Evolutionary conservation across 2,329 filamentous ascomycete species (phyloP), one percentile per base, ranked within the genome.

Genomic region (Fusarium keratoplasticum): DNA sequence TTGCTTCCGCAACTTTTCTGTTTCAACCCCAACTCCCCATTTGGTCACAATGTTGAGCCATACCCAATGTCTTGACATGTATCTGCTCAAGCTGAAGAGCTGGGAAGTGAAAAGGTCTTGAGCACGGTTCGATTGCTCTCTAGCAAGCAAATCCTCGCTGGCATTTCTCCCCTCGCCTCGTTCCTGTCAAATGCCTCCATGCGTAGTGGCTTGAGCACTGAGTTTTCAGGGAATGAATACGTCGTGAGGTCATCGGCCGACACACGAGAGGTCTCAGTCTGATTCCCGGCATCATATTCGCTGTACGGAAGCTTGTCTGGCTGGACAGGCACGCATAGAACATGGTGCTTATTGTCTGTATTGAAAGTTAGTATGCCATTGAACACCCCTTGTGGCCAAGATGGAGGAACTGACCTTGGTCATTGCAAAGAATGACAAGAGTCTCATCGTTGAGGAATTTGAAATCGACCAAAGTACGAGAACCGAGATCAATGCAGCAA

Each of bases 381-480:
- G 27, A 25, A 6, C 13, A 16, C 27, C 14, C 8, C n/a, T 9
- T n/a, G n/a, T 31, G 29, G 42, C 11, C 52, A 44, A 25, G 54
- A 13, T 10, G 7, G 10, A 8, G 67, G 6, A 22, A 70, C 75
- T 47, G 77, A 86, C 87, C 84, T 76, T 78, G 27, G 61, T 74
- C 50, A 80, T 78, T 82, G 87, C 89, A 82, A 2, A 95, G 86
- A 2, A 94, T 74, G 62, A 95, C 85, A 2, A 95, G 80, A 0
- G 84, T 86, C 14, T 86, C 81, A 64, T 93, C 89, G 75, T 92
- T 87, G 50, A 94, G 86, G 77, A 95, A 94, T 78, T 92, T 91
- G 16, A 93, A 81, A 78, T 95, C 92, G 22, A 90, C 80, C 18
- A 92, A 82, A n/a, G 80, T 82, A 13, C 82, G 83, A 7, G 82